Percentiles rank a stretch among this genome's conserved stretches.
Evolutionary conservation across 1,139 yeast species (phyloP).

Genomic region (Geotrichum australiense): DNA sequence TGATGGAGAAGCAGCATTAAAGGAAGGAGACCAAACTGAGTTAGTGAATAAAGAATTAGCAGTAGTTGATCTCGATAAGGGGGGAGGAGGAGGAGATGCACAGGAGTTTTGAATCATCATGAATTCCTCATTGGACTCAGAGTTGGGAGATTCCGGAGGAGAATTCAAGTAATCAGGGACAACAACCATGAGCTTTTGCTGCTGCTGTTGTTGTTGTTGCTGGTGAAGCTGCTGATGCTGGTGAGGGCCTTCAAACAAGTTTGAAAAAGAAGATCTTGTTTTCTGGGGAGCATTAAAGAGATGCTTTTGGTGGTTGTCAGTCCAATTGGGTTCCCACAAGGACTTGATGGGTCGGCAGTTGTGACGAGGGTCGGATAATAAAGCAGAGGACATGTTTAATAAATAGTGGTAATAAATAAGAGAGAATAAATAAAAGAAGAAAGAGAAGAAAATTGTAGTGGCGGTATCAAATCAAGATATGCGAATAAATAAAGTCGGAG

Average conservation of each 20-base stretch:
- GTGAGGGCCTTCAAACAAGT: conserved; percentile 8
- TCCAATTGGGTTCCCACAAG: conserved; percentile 23
- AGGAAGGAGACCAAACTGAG: conserved; percentile 7
- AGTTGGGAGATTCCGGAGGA: conserved; percentile 9
- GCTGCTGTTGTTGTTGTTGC: conserved; percentile 7
- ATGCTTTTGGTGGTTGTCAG: conserved; percentile 1
- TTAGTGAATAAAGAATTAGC: conserved; percentile 12
- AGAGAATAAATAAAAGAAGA: background rate
- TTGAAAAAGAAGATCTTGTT: conserved; percentile 8
- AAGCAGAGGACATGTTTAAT: conserved; percentile 13
- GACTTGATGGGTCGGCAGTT: conserved; percentile 26
- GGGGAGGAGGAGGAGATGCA: conserved; percentile 19
- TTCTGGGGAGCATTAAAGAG: conserved; percentile 1
- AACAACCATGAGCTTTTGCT: conserved; percentile 18
- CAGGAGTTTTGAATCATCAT: conserved; percentile 2
- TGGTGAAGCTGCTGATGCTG: conserved; percentile 15
- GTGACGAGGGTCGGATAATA: conserved; percentile 21
- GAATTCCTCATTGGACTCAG: conserved; percentile 9
- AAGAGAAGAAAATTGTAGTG: no score
- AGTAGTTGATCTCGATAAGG: conserved; percentile 19
- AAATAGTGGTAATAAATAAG: background rate
- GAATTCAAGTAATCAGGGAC: conserved; percentile 9
- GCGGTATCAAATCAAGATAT: no score
- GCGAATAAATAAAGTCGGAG: no score
- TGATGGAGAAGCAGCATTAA: conserved; percentile 2